Base-by-base conservation (phyloP, 345 rosid genomes). In the Rhodomyrtus tomentosa region DNA sequence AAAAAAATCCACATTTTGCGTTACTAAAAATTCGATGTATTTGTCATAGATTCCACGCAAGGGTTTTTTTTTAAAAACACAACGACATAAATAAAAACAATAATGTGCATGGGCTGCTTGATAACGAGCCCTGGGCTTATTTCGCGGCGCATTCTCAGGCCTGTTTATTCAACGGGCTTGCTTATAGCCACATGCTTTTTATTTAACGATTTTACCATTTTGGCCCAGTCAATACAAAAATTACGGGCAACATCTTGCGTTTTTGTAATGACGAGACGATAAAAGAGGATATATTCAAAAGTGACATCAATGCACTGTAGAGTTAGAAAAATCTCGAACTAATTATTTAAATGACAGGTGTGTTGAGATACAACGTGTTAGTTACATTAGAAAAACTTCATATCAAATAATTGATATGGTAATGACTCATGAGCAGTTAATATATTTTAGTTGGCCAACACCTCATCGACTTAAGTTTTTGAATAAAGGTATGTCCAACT, bases 1-100 rank as follows among this genome's bases (percentile, higher is more conserved):
- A 59, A 29, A 15, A 0, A 0, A 15, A 15, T 7, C 16, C 9
- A 29, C 16, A 62, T 62, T 0, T 29, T 5, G 22, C 1, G 2
- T 29, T 15, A 29, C 29, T 7, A 29, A 29, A 62, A 29, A 62
- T 21, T 62, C 40, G 8, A 29, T 18, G 7, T 15, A 29, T 15
- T 6, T 62, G 36, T 29, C 74, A 16, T 62, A 29, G 29, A 62
- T 29, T 29, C 18, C 74, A 62, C 74, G 3, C 0, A 4, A 14
- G 22, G 22, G n/a, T n/a, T n/a, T n/a, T n/a, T n/a, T n/a, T n/a
- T 51, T 4, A 50, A 5, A 14, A 14, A 14, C 5, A 51, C 1
- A 29, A 62, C 4, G 29, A 29, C 40, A 3, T 49, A 11, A 49
- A 32, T 15, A 7, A 59, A 2, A 59, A 29, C 21, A 29, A 3